Evolutionary conservation across 2,329 filamentous ascomycete genomes (phyloP), one percentile per base, ranked within the genome.

Genomic region (Trichoderma oligosporum): DNA sequence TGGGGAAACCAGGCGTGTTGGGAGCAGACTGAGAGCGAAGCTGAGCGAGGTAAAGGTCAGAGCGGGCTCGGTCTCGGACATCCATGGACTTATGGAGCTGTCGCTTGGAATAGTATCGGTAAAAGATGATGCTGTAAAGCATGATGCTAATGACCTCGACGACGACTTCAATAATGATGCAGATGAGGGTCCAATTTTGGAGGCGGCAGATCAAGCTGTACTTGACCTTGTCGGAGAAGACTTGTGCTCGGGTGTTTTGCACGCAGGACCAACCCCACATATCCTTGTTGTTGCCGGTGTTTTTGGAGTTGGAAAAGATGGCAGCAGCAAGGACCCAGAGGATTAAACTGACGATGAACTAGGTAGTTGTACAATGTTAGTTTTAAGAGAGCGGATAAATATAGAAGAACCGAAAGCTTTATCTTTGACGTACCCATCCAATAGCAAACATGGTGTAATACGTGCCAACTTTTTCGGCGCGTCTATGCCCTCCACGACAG

Each of bases 251-350:
- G 63, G 86, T 84, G 72, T 97, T 97, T 67, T 96, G 82, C 57
- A 92, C 87, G 73, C 94, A 99, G n/a, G 91, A 85, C 94, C 94
- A 99, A 59, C 93, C 92, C 94, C 94, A 99, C 73, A 99, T 83
- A 73, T 99, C 94, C 73, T 96, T 85, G 68, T 88, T 89, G 62
- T 83, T 76, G 68, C 69, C 68, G 68, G 82, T 88, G 66, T 84
- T 82, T 70, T 87, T 88, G 57, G 85, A 84, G 66, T 88, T 83
- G 70, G 97, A 91, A 66, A 97, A 83, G 57, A 96, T 76, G 58
- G 86, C 90, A 36, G 92, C 92, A 29, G 90, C 91, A 31, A 94
- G 78, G 55, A 87, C 86, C 94, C 94, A 99, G 79, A 99, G 89
- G 67, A 95, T 75, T 72, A 96, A 87, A 71, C 88, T 94, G 73